Evolutionary conservation across 331 rosid genomes (phyloP).

Genomic region (Rhamnella rubrinervis): DNA sequence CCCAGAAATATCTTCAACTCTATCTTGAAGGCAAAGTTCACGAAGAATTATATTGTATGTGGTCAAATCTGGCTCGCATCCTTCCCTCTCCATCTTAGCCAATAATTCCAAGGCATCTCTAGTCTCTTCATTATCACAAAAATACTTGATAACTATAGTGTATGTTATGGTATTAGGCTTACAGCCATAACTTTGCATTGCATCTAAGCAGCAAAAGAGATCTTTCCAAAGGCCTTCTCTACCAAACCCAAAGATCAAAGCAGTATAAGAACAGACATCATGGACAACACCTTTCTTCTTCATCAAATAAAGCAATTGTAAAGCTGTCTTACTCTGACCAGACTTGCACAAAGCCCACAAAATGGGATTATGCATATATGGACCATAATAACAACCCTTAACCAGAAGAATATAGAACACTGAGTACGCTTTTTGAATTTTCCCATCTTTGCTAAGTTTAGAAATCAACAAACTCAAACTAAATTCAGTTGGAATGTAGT

Average conservation of each 20-base stretch:
- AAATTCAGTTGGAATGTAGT: conserved; percentile 32
- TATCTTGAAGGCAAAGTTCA: conserved; percentile 46
- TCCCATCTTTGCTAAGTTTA: conserved; percentile 33
- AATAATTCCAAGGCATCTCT: conserved; percentile 31
- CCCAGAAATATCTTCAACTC: conserved; percentile 22
- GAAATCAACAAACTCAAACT: conserved; percentile 30
- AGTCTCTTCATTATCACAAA: conserved; percentile 41
- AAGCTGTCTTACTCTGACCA: conserved; percentile 31
- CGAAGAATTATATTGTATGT: conserved; percentile 45
- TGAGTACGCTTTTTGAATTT: conserved; percentile 26
- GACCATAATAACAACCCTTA: conserved; percentile 20
- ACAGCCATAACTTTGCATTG: conserved; percentile 40
- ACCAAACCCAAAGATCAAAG: conserved; percentile 43
- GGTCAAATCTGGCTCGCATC: conserved; percentile 41
- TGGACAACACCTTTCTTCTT: conserved; percentile 40
- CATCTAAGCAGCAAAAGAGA: conserved; percentile 32
- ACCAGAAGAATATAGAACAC: conserved; percentile 21
- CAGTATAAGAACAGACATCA: conserved; percentile 44
- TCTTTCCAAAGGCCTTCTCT: conserved; percentile 36
- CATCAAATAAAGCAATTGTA: conserved; percentile 27
- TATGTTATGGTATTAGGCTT: conserved; percentile 42
- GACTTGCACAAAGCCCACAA: conserved; percentile 45
- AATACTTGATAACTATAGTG: conserved; percentile 40
- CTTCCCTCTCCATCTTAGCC: conserved; percentile 36
- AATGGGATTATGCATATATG: conserved; percentile 33